Evolutionary conservation across 129 eudicot species (phyloP).

Genomic region (Escallonia herrerae): DNA sequence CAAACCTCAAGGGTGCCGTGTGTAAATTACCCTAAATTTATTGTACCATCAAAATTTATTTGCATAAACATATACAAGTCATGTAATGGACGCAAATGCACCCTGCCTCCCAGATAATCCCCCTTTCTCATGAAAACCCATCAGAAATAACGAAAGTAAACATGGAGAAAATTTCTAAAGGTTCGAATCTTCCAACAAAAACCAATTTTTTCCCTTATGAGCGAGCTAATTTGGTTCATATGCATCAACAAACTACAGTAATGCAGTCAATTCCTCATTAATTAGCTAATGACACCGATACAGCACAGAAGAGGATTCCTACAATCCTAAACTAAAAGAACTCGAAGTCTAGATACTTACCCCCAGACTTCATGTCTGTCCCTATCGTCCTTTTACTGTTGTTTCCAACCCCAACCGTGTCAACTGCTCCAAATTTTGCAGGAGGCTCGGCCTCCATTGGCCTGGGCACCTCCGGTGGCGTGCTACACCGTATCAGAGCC

Average conservation of each 20-base stretch:
- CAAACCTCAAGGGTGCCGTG: too few relatives aligned
- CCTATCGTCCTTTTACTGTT: conserved; percentile 54
- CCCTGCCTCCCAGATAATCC: too few relatives aligned
- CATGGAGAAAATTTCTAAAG: not conserved
- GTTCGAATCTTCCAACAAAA: not conserved
- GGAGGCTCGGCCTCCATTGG: conserved; percentile 43
- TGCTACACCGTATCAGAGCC: conserved; percentile 85
- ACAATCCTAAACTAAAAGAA: conserved; percentile 55
- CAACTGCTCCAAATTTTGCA: conserved; percentile 32
- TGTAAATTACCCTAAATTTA: too few relatives aligned
- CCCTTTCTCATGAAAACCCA: too few relatives aligned
- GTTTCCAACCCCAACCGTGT: conserved; percentile 32
- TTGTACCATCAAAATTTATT: too few relatives aligned
- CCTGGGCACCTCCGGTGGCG: conserved; percentile 79
- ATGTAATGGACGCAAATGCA: too few relatives aligned
- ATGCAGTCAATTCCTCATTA: conserved; percentile 16
- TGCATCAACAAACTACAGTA: conserved; percentile 7
- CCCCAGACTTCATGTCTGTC: conserved; percentile 54
- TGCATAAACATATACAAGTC: too few relatives aligned
- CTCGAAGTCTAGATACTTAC: conserved; percentile 86
- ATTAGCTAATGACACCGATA: conserved; percentile 27
- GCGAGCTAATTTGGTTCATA: not conserved
- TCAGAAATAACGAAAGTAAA: too few relatives aligned
- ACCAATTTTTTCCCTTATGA: not conserved
- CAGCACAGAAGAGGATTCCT: conserved; percentile 29